Percentiles rank a stretch among this genome's conserved stretches.
These are phyloP conservation scores for Talaromyces albobiverticillius DNA, from an alignment of 2,329 filamentous ascomycete genomes.

Conservation along the genomic window DNA sequence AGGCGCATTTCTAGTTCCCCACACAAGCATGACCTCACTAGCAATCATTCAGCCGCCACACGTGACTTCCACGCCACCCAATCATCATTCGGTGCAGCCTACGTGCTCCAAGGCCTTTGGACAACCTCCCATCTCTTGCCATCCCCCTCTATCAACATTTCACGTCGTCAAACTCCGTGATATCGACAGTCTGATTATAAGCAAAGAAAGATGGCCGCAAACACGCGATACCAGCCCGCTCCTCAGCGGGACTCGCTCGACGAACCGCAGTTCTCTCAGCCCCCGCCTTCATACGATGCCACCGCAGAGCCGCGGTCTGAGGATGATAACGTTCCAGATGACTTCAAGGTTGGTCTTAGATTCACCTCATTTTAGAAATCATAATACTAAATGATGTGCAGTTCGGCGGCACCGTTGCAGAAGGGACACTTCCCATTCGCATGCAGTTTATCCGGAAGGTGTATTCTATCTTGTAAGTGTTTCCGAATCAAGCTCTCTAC, in stretches of 20 bases:
- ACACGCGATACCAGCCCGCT: constrained; percentile 77
- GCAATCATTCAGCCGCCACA: not conserved
- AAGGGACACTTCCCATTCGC: constrained; percentile 91
- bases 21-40: constrained; percentile 12
- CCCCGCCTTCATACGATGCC: constrained; percentile 63
- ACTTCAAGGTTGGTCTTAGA: constrained; percentile 72
- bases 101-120: not conserved
- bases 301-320: constrained; percentile 66
- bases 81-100: not conserved
- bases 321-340: constrained; percentile 89
- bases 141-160: not conserved
- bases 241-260: constrained; percentile 84
- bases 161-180: not conserved
- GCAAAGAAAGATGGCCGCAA: constrained; percentile 60
- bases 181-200: not conserved
- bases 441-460: constrained; percentile 98
- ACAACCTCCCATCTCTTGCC: not conserved
- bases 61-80: constrained; percentile 12
- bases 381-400: constrained; percentile 32
- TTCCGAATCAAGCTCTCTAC: not conserved
- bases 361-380: not conserved
- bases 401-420: constrained; percentile 90
- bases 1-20: too few species aligned
- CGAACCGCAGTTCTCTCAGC: constrained; percentile 65
- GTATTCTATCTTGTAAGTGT: constrained; percentile 78